phyloP scores from a whole-genome alignment of 371 early-diverging fungal species.

The Circinella umbellata region DNA sequence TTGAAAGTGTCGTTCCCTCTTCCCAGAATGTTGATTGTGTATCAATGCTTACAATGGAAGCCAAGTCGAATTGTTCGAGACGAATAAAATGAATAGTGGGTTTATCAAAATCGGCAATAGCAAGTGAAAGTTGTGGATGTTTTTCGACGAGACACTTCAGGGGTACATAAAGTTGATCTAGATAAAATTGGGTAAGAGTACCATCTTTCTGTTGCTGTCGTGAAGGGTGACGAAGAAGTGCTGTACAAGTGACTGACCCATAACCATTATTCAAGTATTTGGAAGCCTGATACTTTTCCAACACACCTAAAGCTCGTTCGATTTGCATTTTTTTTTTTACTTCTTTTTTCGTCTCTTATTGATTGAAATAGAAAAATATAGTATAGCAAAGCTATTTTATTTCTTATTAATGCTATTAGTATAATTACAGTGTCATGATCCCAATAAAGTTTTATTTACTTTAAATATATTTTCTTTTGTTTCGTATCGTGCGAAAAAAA shows the following conservation, averaged over 20 bases:
- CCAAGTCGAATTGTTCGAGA: slow-evolving; percentile 25
- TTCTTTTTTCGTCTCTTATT: too few species aligned
- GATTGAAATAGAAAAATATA: too few species aligned
- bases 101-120: slow-evolving; percentile 21
- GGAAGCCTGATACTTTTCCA: slow-evolving; percentile 49
- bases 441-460: too few species aligned
- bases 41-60: slow-evolving; percentile 22
- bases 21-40: slow-evolving; percentile 11
- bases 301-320: slow-evolving; percentile 27
- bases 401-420: too few species aligned
- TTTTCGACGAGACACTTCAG: slow-evolving; percentile 26
- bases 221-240: slow-evolving; percentile 23
- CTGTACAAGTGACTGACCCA: slow-evolving; percentile 37
- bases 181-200: slow-evolving; percentile 19
- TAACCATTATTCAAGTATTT: slow-evolving; percentile 34
- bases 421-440: too few species aligned
- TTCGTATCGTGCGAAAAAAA: too few species aligned
- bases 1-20: neutral
- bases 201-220: neutral
- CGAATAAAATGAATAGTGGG: slow-evolving; percentile 31
- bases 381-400: too few species aligned
- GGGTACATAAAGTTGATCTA: slow-evolving; percentile 27
- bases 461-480: too few species aligned
- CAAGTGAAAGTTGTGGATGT: slow-evolving; percentile 31
- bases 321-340: neutral